Percentiles rank a stretch among this genome's conserved stretches.
Conservation (phyloP, 2,329 filamentous ascomycete species). For the Xenosphaeropsis pyriputrescens region DNA sequence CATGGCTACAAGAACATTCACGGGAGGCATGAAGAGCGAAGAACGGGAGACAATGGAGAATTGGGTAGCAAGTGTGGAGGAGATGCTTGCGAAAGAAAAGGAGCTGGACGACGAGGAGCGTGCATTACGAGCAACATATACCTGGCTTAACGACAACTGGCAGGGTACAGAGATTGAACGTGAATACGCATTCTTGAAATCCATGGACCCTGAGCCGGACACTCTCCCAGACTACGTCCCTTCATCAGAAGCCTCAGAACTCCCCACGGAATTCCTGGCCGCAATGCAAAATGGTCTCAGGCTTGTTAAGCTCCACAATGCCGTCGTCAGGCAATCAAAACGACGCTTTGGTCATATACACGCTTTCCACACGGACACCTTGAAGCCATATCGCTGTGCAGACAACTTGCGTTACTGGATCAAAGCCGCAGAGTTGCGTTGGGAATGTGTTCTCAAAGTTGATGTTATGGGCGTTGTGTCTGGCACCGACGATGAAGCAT, state of each 20-base stretch:
- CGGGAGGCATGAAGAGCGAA: constrained; percentile 63
- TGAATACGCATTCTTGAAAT: constrained; percentile 68
- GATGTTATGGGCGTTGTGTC: constrained; percentile 82
- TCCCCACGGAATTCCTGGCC: constrained; percentile 60
- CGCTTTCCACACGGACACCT: constrained; percentile 78
- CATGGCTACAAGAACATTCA: constrained; percentile 79
- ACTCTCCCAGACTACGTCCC: constrained; percentile 56
- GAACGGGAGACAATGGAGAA: constrained; percentile 61
- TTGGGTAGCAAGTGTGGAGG: constrained; percentile 70
- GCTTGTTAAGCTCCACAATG: constrained; percentile 81
- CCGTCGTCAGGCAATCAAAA: constrained; percentile 69
- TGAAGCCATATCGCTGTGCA: constrained; percentile 83
- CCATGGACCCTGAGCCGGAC: constrained; percentile 47
- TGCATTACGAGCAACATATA: constrained; percentile 53
- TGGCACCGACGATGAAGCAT: constrained; percentile 49
- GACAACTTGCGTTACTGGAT: constrained; percentile 94
- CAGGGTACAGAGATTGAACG: constrained; percentile 57
- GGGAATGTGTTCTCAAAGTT: constrained; percentile 72
- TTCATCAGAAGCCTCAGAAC: constrained; percentile 24
- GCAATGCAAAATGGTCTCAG: constrained; percentile 65
- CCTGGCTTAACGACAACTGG: constrained; percentile 74
- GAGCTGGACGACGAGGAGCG: constrained; percentile 60
- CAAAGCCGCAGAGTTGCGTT: constrained; percentile 88
- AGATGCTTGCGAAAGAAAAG: constrained; percentile 64
- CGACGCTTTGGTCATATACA: constrained; percentile 83